Evolutionary conservation across 345 rosid genomes (phyloP).

Genomic region (Aquilaria sinensis): DNA sequence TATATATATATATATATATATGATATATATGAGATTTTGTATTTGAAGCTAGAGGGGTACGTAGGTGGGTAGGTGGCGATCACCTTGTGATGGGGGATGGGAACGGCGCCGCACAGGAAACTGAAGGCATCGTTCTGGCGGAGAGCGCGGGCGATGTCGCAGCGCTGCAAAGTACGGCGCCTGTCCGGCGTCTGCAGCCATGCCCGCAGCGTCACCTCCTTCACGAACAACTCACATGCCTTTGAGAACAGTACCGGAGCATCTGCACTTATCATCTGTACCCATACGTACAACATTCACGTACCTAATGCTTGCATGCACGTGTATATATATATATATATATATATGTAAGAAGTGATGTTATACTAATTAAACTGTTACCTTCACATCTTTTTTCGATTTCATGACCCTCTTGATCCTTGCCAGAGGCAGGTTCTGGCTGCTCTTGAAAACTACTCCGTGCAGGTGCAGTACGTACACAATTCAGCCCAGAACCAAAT

Average conservation of each 20-base stretch:
- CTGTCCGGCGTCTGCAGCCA: slow-evolving; percentile 22
- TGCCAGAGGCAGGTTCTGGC: slow-evolving; percentile 23
- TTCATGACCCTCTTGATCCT: slow-evolving; percentile 39
- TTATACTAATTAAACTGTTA: not conserved
- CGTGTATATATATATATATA: not conserved
- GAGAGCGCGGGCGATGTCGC: slow-evolving; percentile 20
- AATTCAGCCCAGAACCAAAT: not conserved
- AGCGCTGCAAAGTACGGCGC: slow-evolving; percentile 18
- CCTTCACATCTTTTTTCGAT: slow-evolving; percentile 28
- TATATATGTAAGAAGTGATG: too few species aligned
- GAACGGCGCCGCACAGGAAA: slow-evolving; percentile 14
- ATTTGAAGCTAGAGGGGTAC: too few species aligned
- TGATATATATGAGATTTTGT: too few species aligned
- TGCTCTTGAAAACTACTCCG: slow-evolving; percentile 15
- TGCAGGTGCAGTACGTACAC: too few species aligned
- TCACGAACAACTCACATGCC: slow-evolving; percentile 28
- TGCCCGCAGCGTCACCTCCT: slow-evolving; percentile 23
- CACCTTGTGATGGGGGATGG: not conserved
- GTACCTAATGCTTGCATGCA: not conserved
- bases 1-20: too few species aligned
- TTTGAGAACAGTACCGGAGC: slow-evolving; percentile 26
- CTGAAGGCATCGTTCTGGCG: not conserved
- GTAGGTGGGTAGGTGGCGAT: too few species aligned
- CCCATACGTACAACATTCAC: not conserved
- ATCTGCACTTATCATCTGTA: slow-evolving; percentile 24